Evolutionary conservation across 208 protist species (phyloP), one percentile per base, ranked within the genome.

Genomic region (Leishmania tarentolae): DNA sequence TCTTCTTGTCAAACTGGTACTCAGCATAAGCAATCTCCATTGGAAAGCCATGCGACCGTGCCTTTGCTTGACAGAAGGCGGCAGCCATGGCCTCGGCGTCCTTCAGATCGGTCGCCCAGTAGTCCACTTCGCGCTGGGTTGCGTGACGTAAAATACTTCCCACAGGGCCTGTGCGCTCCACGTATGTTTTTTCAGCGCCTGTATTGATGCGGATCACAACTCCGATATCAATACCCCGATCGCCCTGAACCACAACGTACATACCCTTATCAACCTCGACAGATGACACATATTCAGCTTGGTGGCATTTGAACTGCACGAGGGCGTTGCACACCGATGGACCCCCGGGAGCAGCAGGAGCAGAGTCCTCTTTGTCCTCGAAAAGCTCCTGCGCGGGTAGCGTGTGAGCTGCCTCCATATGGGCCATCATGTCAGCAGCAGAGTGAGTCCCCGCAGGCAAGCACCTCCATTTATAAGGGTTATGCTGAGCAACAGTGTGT

Each of bases 1-100:
- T 98, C 77, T 98, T 97, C 75, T 97, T 97, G 83, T 98, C 95
- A 80, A 96, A 98, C 81, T 98, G 95, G 76, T 97, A 98, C 76
- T 97, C 94, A 1, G 93, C 92, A n/a, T 96, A 91, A 24, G 86
- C 89, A 74, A 98, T 91, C 19, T 90, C 83, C 91, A 98, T 97
- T 44, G 93, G 89, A 35, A 96, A 82, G 15, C 87, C 83, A 57
- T 95, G 91, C 37, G 83, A 77, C 17, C 84, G 68, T 11, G 95
- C 93, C 35, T 90, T 92, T 31, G 77, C 80, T 57, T 94, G 91
- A 79, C 91, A 96, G 78, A 89, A 93, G 11, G 86, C 84, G 13
- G 94, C 84, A 11, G 94, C 93, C 75, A 83, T 74, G 80, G 89
- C 87, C 68, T 96, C 93, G n/a, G 90, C 93, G 37, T 94, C 90